Percentiles rank a stretch among this genome's conserved stretches.
These are phyloP conservation scores for Fusarium oligoseptatum DNA, from an alignment of 2,329 filamentous ascomycete species.

Conservation along the genomic window DNA sequence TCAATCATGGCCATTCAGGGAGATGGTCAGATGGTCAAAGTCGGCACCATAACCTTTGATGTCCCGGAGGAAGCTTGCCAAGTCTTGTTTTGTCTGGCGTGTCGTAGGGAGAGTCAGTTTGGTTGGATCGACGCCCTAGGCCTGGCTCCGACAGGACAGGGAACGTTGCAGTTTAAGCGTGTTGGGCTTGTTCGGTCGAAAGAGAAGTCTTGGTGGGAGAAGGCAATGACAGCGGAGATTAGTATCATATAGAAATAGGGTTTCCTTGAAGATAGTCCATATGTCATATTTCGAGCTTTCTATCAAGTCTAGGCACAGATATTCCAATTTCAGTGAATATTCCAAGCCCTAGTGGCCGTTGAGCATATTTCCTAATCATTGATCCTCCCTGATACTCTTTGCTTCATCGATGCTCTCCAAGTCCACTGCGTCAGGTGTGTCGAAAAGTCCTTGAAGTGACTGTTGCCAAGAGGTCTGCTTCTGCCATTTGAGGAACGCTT, in stretches of 20 bases:
- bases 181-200: neutral
- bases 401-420: neutral
- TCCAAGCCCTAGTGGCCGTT: neutral
- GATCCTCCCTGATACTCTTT: neutral
- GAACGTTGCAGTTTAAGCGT: neutral
- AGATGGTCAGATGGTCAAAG: neutral
- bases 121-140: conserved; percentile 1
- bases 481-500: neutral
- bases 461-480: neutral
- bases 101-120: neutral
- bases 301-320: neutral
- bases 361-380: neutral
- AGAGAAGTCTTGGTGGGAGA: conserved; percentile 1
- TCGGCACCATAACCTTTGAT: neutral
- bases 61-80: neutral
- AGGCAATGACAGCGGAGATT: neutral
- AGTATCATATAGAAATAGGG: neutral
- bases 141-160: neutral
- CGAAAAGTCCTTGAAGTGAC: neutral
- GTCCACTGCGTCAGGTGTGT: neutral
- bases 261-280: neutral
- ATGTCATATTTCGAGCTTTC: neutral
- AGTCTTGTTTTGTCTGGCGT: neutral
- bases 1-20: neutral
- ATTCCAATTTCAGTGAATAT: neutral